These are phyloP conservation scores for Fragaria ananassa DNA, from an alignment of 306 rosid genomes.

Conservation along the genomic window DNA sequence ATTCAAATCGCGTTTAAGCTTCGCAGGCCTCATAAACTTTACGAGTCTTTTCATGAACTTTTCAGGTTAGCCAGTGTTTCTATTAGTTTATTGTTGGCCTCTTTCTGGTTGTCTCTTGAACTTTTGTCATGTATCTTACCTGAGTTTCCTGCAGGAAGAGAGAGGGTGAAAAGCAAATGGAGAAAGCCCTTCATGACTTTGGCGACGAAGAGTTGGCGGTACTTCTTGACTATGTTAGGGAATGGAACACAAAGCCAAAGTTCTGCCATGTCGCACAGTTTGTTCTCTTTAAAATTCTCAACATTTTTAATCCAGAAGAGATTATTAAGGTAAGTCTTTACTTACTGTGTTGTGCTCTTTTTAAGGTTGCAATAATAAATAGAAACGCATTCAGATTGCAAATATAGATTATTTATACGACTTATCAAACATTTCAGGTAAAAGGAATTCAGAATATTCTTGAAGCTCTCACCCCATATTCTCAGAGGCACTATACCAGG, in stretches of 20 bases:
- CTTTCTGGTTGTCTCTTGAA: background rate
- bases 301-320: slow-evolving; percentile 66
- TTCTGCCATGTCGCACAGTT: slow-evolving; percentile 82
- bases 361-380: background rate
- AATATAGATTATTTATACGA: slow-evolving; percentile 1
- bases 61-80: slow-evolving; percentile 57
- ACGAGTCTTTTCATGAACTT: slow-evolving; percentile 57
- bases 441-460: slow-evolving; percentile 76
- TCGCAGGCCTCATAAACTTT: slow-evolving; percentile 78
- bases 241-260: slow-evolving; percentile 93
- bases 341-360: background rate
- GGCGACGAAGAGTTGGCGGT: slow-evolving; percentile 54
- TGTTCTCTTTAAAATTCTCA: slow-evolving; percentile 71
- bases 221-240: slow-evolving; percentile 68
- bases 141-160: slow-evolving; percentile 55
- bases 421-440: slow-evolving; percentile 45
- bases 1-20: slow-evolving; percentile 79
- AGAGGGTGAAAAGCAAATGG: slow-evolving; percentile 49
- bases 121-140: slow-evolving; percentile 23
- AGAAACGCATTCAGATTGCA: background rate
- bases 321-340: slow-evolving; percentile 51
- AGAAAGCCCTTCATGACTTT: slow-evolving; percentile 54
- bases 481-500: slow-evolving; percentile 85
- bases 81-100: background rate
- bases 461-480: slow-evolving; percentile 76